Conservation (phyloP, 805 yeast species). For the Yamadazyma ubonensis region DNA sequence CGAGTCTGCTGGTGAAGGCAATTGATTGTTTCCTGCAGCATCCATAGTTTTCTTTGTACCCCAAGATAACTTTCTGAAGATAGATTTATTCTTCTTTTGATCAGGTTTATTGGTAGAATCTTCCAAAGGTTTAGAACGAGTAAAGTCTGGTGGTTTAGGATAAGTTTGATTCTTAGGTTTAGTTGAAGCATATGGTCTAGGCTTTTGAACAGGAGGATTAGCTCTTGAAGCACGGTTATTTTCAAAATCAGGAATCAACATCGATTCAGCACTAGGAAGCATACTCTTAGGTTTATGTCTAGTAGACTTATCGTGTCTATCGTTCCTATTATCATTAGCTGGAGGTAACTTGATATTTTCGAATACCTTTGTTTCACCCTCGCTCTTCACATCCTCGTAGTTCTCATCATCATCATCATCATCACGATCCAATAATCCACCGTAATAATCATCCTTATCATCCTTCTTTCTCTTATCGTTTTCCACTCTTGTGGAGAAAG, state of each 20-base stretch:
- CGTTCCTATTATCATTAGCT: slow-evolving; percentile 14
- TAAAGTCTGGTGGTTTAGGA: slow-evolving; percentile 19
- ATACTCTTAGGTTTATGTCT: slow-evolving; percentile 23
- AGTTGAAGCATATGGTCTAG: slow-evolving; percentile 15
- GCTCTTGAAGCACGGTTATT: slow-evolving; percentile 6
- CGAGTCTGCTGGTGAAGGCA: slow-evolving; percentile 38
- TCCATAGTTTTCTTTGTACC: slow-evolving; percentile 43
- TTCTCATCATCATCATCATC: slow-evolving; percentile 21
- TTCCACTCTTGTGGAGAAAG: slow-evolving; percentile 40
- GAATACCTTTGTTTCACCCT: slow-evolving; percentile 31
- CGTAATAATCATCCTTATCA: slow-evolving; percentile 16
- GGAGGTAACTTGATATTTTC: slow-evolving; percentile 52
- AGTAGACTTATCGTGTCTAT: background rate
- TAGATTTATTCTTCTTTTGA: slow-evolving; percentile 34
- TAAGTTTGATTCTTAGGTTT: slow-evolving; percentile 11
- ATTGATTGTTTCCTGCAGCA: slow-evolving; percentile 21
- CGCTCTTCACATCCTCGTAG: slow-evolving; percentile 23
- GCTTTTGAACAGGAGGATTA: slow-evolving; percentile 21
- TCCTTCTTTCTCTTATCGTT: slow-evolving; percentile 16
- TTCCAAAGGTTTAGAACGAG: slow-evolving; percentile 30
- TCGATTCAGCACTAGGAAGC: slow-evolving; percentile 35
- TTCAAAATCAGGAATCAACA: slow-evolving; percentile 32
- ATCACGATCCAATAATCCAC: slow-evolving; percentile 17
- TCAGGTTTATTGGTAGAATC: slow-evolving; percentile 34
- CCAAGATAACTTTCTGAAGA: slow-evolving; percentile 53